phyloP scores from a whole-genome alignment of 2,329 filamentous ascomycete species.

The Penicillium glabrum region DNA sequence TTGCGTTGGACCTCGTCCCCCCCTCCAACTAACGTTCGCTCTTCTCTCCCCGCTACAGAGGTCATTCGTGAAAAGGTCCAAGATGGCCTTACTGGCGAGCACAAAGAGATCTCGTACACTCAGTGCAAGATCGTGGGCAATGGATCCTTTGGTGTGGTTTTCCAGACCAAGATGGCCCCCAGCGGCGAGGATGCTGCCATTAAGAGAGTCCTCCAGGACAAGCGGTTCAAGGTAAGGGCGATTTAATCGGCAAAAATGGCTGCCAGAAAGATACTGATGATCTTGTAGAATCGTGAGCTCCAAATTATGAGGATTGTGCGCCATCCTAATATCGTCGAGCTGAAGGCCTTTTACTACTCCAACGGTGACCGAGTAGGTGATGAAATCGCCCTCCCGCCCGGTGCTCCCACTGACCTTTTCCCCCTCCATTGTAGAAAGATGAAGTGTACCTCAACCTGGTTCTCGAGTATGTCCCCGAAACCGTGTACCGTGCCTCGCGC shows the following conservation, averaged over 20 bases:
- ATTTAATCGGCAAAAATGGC: constrained; percentile 1
- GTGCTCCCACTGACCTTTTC: constrained; percentile 4
- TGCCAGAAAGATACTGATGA: constrained; percentile 28
- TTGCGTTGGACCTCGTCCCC: constrained; percentile 15
- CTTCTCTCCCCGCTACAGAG: constrained; percentile 57
- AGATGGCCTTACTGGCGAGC: constrained; percentile 95
- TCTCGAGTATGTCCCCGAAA: constrained; percentile 97
- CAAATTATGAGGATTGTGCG: constrained; percentile 99
- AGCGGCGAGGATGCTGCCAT: constrained; percentile 98
- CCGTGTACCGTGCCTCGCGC: constrained; percentile 93
- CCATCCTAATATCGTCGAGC: constrained; percentile 97
- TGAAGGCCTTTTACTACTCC: constrained; percentile 99
- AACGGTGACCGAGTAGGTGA: constrained; percentile 88
- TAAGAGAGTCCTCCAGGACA: constrained; percentile 98
- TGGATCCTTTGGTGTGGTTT: constrained; percentile 97
- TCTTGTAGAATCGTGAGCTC: constrained; percentile 89
- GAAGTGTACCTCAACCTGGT: constrained; percentile 98
- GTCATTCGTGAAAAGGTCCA: constrained; percentile 98
- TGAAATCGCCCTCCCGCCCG: background rate
- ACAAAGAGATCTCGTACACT: constrained; percentile 94
- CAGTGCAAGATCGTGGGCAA: constrained; percentile 99
- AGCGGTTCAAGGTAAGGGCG: constrained; percentile 87
- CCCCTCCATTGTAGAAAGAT: constrained; percentile 66
- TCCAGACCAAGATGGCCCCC: constrained; percentile 98
- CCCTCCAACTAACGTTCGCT: background rate